Percentiles rank a stretch among this genome's conserved stretches.
Conservation (phyloP, 179 eudicot species). For the Patellifolia procumbens region DNA sequence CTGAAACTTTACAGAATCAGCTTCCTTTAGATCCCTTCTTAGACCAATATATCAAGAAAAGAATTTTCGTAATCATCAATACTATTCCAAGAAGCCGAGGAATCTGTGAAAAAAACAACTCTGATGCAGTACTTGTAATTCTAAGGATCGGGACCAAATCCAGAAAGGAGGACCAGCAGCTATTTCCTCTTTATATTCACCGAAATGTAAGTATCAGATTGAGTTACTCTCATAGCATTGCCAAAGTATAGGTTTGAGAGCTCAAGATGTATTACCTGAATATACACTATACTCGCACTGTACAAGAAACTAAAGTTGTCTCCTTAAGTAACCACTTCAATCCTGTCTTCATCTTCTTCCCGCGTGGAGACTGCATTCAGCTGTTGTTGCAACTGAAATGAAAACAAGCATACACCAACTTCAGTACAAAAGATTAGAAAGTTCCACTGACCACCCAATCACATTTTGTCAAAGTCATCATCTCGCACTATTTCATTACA, state of each 20-base stretch:
- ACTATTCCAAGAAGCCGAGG: slow-evolving; percentile 8
- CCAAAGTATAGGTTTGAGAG: slow-evolving; percentile 17
- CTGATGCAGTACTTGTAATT: slow-evolving; percentile 8
- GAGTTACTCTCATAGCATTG: slow-evolving; percentile 4
- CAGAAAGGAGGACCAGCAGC: slow-evolving; percentile 15
- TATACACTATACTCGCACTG: slow-evolving; percentile 53
- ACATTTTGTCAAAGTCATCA: neutral
- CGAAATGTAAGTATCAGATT: slow-evolving; percentile 5
- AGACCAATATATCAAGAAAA: slow-evolving; percentile 17
- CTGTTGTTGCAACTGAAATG: slow-evolving; percentile 62
- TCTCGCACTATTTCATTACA: neutral
- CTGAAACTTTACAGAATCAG: slow-evolving; percentile 19
- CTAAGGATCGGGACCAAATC: slow-evolving; percentile 3
- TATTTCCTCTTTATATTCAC: slow-evolving; percentile 23
- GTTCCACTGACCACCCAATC: neutral
- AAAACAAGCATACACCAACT: slow-evolving; percentile 16
- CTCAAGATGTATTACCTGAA: slow-evolving; percentile 45
- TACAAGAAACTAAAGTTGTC: slow-evolving; percentile 28
- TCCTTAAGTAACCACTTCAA: slow-evolving; percentile 47
- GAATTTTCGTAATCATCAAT: slow-evolving; percentile 19
- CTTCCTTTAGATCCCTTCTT: slow-evolving; percentile 9
- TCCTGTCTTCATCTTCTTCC: slow-evolving; percentile 50
- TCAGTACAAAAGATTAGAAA: slow-evolving; percentile 6
- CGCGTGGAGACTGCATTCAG: slow-evolving; percentile 42
- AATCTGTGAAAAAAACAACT: slow-evolving; percentile 4